Percentiles rank a stretch among this genome's conserved stretches.
Evolutionary conservation across 1,284 basidiomycete genomes (phyloP).

Genomic region (Anthracocystis walkeri): DNA sequence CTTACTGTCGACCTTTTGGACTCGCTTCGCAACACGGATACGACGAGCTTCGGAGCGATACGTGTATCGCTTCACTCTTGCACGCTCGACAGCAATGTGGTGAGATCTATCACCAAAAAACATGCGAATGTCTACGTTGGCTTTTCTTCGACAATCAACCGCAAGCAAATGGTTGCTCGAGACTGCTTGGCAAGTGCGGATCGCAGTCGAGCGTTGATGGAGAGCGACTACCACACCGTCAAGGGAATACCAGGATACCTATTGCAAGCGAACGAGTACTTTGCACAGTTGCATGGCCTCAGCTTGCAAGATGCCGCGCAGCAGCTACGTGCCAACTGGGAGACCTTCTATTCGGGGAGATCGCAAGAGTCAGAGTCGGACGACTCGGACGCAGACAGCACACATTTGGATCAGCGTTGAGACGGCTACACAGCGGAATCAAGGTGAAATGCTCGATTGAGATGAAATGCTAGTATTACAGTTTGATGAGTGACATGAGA

Average conservation of each 20-base stretch:
- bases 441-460: neutral
- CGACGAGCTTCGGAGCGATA: slow-evolving; percentile 38
- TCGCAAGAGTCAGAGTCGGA: slow-evolving; percentile 8
- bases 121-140: slow-evolving; percentile 62
- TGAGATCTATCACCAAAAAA: slow-evolving; percentile 47
- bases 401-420: neutral
- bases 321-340: slow-evolving; percentile 36
- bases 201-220: slow-evolving; percentile 49
- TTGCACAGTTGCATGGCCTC: slow-evolving; percentile 25
- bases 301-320: slow-evolving; percentile 15
- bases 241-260: slow-evolving; percentile 39
- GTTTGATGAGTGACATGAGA: too few species aligned
- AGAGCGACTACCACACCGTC: slow-evolving; percentile 60
- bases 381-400: slow-evolving; percentile 6
- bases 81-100: slow-evolving; percentile 59
- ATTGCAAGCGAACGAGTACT: slow-evolving; percentile 31
- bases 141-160: slow-evolving; percentile 65
- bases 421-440: neutral
- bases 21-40: slow-evolving; percentile 33
- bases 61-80: slow-evolving; percentile 62
- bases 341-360: slow-evolving; percentile 22
- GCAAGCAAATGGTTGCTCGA: slow-evolving; percentile 41
- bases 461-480: neutral
- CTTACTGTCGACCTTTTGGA: slow-evolving; percentile 51
- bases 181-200: slow-evolving; percentile 50